Base-by-base conservation (phyloP, 352 stramenopile genomes). In the Pythium brassicae region DNA sequence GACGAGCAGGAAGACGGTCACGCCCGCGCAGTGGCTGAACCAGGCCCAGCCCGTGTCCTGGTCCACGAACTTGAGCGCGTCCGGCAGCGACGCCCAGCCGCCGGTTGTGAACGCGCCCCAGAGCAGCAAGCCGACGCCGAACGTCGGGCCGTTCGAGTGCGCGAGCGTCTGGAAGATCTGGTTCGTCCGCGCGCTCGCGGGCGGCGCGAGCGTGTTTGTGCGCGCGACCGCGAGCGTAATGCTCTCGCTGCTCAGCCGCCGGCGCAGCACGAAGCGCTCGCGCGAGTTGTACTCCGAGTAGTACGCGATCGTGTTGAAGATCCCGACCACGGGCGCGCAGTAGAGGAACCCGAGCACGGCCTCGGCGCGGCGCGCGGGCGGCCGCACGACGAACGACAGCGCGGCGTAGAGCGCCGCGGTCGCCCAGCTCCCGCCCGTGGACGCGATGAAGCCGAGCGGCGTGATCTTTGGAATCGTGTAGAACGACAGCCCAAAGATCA, bases 401-500 rank as follows among this genome's bases (percentile, higher is more conserved):
- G 65, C 53, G 0, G 69, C 58, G 62, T 93, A 89, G 37, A 89
- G 56, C 14, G 68, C 51, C 4, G 81, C 72, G 0, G 83, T 93
- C 42, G 62, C 58, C 76, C 76, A 89, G 52, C 83, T 93, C 11
- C 83, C 83, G 47, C 84, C 70, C 23, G 83, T 78, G 17, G 77
- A 87, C 17, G 82, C 75, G 11, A 91, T 77, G 55, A 90, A 93
- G 49, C 83, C 78, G 20, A 93, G 63, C 35, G 83, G 81, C 34
- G 83, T 93, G 46, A 93, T 76, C 63, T 93, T 93, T 40, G 83
- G 83, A 50, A 91, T 89, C 8, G 83, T 91, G 51, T 91, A 93
- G 64, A 93, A 93, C 29, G 80, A 90, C 25, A 93, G 64, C 0
- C 83, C 83, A 66, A 91, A 93, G 26, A 88, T 83, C 52, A 93